Conservation (phyloP, 2,329 filamentous ascomycete species). For the Fonsecaea pugnacius region DNA sequence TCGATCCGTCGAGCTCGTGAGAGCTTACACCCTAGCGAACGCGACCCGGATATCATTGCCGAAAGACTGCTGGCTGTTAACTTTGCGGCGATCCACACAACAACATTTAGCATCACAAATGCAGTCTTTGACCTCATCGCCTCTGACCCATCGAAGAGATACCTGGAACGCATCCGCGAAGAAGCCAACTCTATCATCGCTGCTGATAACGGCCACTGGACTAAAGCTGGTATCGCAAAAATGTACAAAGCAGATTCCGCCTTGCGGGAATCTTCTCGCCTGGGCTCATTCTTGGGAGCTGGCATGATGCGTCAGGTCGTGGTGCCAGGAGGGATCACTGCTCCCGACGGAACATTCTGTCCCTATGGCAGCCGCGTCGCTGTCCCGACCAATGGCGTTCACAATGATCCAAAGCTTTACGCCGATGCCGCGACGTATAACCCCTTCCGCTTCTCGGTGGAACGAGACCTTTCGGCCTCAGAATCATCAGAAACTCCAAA, state of each 20-base stretch:
- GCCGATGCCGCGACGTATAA: conserved; percentile 52
- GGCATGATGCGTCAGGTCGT: conserved; percentile 39
- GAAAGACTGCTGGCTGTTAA: conserved; percentile 58
- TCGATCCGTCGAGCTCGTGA: conserved; percentile 56
- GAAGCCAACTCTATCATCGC: conserved; percentile 43
- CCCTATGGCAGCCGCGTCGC: conserved; percentile 52
- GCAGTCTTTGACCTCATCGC: conserved; percentile 40
- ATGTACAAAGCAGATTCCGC: conserved; percentile 50
- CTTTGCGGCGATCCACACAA: conserved; percentile 43
- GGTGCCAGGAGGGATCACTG: conserved; percentile 35
- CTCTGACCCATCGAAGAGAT: conserved; percentile 32
- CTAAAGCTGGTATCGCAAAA: conserved; percentile 44
- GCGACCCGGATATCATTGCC: conserved; percentile 55
- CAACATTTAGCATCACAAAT: conserved; percentile 40
- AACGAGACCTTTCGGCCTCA: conserved; percentile 48
- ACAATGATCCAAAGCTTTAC: conserved; percentile 55
- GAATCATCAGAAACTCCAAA: conserved; percentile 29
- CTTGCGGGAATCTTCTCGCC: conserved; percentile 50
- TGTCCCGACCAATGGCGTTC: conserved; percentile 52
- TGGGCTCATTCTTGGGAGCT: conserved; percentile 47
- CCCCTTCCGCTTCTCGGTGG: conserved; percentile 55
- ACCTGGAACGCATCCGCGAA: conserved; percentile 41
- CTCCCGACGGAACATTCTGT: conserved; percentile 51
- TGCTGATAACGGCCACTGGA: conserved; percentile 41
- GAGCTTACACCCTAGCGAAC: conserved; percentile 51